Evolutionary conservation across 371 early-diverging fungal genomes (phyloP), one percentile per base, ranked within the genome.

Genomic region (Spiromyces aspiralis): DNA sequence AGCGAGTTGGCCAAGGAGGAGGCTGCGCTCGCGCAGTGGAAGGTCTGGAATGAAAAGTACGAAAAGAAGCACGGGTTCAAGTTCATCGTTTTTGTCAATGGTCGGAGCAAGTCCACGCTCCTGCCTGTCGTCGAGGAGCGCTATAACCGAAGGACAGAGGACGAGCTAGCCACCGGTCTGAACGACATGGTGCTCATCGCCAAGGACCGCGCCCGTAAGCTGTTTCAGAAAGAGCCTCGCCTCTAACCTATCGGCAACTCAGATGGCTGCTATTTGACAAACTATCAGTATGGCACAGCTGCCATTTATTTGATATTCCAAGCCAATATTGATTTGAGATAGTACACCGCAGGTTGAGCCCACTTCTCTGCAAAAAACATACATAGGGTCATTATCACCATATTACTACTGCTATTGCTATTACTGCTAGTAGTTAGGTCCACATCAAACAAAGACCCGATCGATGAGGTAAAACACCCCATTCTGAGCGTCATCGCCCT

Each of bases 21-120:
- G 28, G 58, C 56, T 23, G 62, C 70, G 13, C 59, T 73, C 56
- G 77, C 72, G 4, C 60, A 60, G 26, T 68, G 88, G 63, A 75
- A 75, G 51, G 59, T 73, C 55, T 71, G 86, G 55, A 81, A 84
- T 57, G 56, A 76, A 53, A 69, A 67, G 54, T 92, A 92, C 56
- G 90, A 89, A 65, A 74, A 70, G 46, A 76, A 77, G 56, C 89
- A 83, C 54, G 89, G 87, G 1, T 92, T 90, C 75, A 80, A 80
- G 60, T 87, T 90, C 65, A 81, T 92, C 21, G 79, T 87, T 26
- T 92, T 92, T 76, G 93, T 92, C 43, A 81, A 81, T 54, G 85
- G 85, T 20, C 79, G 85, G 4, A 74, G 80, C 23, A 74, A 82
- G 43, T 64, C 65, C 27, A 76, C 78, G 42, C 76, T 87, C 45